Base-by-base conservation (phyloP, 768 basidiomycete genomes). In the Paxillus involutus region DNA sequence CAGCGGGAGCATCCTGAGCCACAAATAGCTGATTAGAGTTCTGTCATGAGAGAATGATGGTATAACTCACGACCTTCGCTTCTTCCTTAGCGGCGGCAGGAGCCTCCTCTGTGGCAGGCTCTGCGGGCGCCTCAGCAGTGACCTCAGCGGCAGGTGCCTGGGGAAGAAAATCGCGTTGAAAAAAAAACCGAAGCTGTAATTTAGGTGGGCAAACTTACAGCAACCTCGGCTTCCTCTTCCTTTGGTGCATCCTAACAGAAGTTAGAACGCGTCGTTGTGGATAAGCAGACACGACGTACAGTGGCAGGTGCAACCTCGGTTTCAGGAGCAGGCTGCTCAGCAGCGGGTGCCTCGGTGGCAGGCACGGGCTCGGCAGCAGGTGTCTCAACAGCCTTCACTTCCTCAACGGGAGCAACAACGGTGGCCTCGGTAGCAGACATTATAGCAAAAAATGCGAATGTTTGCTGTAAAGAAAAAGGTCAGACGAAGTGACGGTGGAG, bases 381-480 rank as follows among this genome's bases (percentile, higher is more conserved):
- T 46, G 75, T 64, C 68, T 82, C 83, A 56, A 65, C 69, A 59
- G 72, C 72, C 73, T 80, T 80, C 55, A 75, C 72, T 69, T 83
- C 85, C 72, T 84, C 84, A 52, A 75, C 71, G 70, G 77, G 66
- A 47, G 64, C 73, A 63, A 67, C 77, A 66, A 75, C 75, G 68
- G 77, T 65, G 67, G 75, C 72, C 73, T 86, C 88, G 65, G 85
- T 71, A 73, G 87, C 81, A 80, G 91, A 91, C 89, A 94, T 92
- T 90, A 91, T 83, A 75, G 75, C 73, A 77, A 69, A 74, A 75
- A 74, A 70, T 74, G 70, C 74, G 77, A 78, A 76, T 71, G 62
- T 78, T 80, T 80, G 82, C 82, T 84, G 69, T 39, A 54, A 57
- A 26, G 42, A 52, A 60, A 46, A 51, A 54, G n/a, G 29, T 26